A percentile compares a stretch with the other conserved stretches of the same genome.
These are phyloP conservation scores for Rubia tinctorum DNA, from an alignment of 305 asterid genomes.

Conservation along the genomic window DNA sequence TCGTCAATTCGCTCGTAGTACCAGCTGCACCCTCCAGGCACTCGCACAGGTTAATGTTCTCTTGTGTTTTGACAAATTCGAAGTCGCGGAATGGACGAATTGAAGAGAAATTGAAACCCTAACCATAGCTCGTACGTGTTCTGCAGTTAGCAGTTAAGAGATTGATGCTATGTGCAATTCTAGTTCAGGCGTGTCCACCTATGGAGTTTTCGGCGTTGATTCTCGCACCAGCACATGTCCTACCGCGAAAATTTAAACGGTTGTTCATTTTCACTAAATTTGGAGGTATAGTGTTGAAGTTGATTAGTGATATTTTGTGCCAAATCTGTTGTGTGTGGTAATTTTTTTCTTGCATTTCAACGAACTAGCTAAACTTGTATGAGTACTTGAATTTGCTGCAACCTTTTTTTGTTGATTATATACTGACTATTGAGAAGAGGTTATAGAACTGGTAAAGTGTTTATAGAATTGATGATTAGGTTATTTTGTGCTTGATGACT, in stretches of 20 bases:
- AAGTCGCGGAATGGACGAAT: not conserved
- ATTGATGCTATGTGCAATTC: conserved; percentile 53
- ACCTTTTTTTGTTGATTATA: too few relatives aligned
- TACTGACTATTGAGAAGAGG: too few relatives aligned
- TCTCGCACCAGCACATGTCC: conserved; percentile 93
- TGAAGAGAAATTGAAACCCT: not conserved
- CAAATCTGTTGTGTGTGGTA: conserved; percentile 29
- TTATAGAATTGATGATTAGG: too few relatives aligned
- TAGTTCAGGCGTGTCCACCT: conserved; percentile 72
- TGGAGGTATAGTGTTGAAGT: not conserved
- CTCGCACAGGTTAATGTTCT: not conserved
- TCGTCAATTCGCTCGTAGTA: too few relatives aligned
- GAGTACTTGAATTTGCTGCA: too few relatives aligned
- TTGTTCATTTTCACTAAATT: not conserved
- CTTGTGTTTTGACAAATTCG: not conserved
- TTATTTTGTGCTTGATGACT: too few relatives aligned
- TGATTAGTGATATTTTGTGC: not conserved
- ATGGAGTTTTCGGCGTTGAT: conserved; percentile 85
- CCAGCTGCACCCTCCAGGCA: too few relatives aligned
- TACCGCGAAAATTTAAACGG: not conserved
- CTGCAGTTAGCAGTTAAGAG: not conserved
- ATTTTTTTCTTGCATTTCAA: too few relatives aligned
- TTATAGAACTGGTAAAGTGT: too few relatives aligned
- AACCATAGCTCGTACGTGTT: not conserved
- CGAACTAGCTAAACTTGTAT: too few relatives aligned